Base-by-base conservation (phyloP, 108 stramenopile species). In the Fistulifera pelliculosa region DNA sequence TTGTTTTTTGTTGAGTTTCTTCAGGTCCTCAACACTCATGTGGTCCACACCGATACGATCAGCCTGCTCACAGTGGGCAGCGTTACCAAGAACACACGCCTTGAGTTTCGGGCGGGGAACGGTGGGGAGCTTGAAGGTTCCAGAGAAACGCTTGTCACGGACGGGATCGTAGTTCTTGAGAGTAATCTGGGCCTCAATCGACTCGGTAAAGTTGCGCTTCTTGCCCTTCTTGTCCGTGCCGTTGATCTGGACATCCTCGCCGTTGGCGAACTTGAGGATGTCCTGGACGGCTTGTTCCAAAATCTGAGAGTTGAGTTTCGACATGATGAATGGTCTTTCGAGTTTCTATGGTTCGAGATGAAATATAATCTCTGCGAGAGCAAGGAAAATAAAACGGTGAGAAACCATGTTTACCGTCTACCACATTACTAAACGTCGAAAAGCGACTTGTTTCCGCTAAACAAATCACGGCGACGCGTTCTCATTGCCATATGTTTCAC, bases 1-100 rank as follows among this genome's bases (percentile, higher is more conserved):
- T 90, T 99, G 98, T 93, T 99, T 98, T 87, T 99, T 99, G 99
- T 99, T 99, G 65, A 99, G 90, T 81, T 99, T 99, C 93, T 99
- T 99, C 51, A 99, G 74, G 65, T 97, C 99, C 61, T 97, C 97
- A 61, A 96, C 96, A 64, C 80, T 83, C 96, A 97, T 97, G 81
- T 79, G 71, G 60, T 95, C 96, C 35, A 98, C 71, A 56, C 95
- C 94, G 66, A 99, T 93, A 75, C 93, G 92, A 62, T 95, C 94
- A 41, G 96, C 99, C 77, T 98, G 93, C 71, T 98, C 96, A 71
- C 94, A 96, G 73, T 99, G 97, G 51, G 88, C 94, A 62, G 95
- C 97, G 64, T 95, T 98, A 52, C 97, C 99, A 49, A 99, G 94
- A 59, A 99, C 87, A 79, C 99, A 99, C 66, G 93, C 76, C 79